Evolutionary conservation across 768 basidiomycete genomes (phyloP).

Genomic region (Leucosporidium scottii): DNA sequence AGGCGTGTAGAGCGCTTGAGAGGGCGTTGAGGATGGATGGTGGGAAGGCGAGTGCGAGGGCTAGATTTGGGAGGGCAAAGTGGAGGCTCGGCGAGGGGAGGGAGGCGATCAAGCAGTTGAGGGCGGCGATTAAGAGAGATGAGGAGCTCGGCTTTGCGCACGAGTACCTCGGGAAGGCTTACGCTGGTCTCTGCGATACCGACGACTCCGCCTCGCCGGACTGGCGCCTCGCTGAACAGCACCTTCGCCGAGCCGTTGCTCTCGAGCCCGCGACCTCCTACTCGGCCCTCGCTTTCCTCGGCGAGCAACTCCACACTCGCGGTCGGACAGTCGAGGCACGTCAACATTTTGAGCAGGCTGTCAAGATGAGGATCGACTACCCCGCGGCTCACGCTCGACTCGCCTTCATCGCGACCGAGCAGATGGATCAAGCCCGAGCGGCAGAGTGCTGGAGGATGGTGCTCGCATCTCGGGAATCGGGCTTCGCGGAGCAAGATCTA

Average conservation of each 20-base stretch:
- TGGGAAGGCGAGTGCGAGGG: conserved; percentile 2
- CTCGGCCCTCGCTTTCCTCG: conserved; percentile 18
- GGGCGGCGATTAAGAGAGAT: conserved; percentile 11
- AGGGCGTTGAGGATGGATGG: conserved; percentile 11
- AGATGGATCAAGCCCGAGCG: conserved; percentile 1
- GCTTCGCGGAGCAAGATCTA: background rate
- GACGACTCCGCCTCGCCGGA: too few species aligned
- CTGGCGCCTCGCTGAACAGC: background rate
- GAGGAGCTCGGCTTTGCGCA: conserved; percentile 11
- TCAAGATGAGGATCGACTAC: conserved; percentile 8
- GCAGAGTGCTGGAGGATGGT: background rate
- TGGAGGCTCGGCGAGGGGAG: conserved; percentile 6
- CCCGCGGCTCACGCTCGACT: conserved; percentile 26
- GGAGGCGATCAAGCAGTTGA: conserved; percentile 9
- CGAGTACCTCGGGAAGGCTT: conserved; percentile 25
- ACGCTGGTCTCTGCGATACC: background rate
- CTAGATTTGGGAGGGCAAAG: conserved; percentile 9
- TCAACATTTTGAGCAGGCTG: background rate
- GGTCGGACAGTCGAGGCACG: background rate
- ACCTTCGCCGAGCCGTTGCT: conserved; percentile 13
- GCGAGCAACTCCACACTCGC: conserved; percentile 14
- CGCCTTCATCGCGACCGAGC: conserved; percentile 24
- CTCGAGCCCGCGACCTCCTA: conserved; percentile 7
- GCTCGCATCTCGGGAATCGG: background rate
- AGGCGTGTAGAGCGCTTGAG: conserved; percentile 2